These are phyloP conservation scores for Hanseniaspora thailandica DNA, from an alignment of 805 yeast genomes.

Conservation along the genomic window DNA sequence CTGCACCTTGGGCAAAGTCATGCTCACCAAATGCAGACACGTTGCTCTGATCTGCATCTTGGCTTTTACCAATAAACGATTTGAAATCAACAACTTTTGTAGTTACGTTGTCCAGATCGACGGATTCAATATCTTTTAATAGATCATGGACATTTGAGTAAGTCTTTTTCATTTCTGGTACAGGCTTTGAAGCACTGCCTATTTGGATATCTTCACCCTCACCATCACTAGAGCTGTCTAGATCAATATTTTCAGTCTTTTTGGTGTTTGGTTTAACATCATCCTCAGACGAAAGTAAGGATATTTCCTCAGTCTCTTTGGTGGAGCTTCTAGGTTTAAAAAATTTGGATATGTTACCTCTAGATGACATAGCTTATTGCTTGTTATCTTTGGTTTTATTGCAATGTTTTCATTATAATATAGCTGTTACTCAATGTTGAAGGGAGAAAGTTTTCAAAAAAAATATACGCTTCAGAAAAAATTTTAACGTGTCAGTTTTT, in stretches of 20 bases:
- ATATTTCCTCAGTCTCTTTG: neutral
- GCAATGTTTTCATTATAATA: neutral
- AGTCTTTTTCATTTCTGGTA: slow-evolving; percentile 10
- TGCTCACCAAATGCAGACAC: slow-evolving; percentile 18
- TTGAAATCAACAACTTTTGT: slow-evolving; percentile 44
- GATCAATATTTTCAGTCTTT: neutral
- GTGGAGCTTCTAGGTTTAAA: neutral
- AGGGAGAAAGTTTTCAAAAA: neutral
- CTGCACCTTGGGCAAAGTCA: slow-evolving; percentile 68
- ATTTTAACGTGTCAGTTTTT: neutral
- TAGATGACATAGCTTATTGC: neutral
- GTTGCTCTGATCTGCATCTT: slow-evolving; percentile 24
- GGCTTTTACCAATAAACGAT: slow-evolving; percentile 39
- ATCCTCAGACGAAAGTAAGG: neutral
- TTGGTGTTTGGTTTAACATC: neutral
- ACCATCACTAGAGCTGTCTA: slow-evolving; percentile 12
- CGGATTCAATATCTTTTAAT: slow-evolving; percentile 59
- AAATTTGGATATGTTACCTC: slow-evolving; percentile 3
- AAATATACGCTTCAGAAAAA: neutral
- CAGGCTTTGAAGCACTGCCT: neutral
- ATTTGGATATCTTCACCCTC: slow-evolving; percentile 14
- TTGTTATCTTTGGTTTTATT: neutral
- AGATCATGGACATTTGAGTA: slow-evolving; percentile 42
- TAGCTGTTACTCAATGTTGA: neutral
- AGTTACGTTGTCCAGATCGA: slow-evolving; percentile 43